Percentiles rank a stretch among this genome's conserved stretches.
Evolutionary conservation across 331 rosid species (phyloP).

Genomic region (Quercus tomentella): DNA sequence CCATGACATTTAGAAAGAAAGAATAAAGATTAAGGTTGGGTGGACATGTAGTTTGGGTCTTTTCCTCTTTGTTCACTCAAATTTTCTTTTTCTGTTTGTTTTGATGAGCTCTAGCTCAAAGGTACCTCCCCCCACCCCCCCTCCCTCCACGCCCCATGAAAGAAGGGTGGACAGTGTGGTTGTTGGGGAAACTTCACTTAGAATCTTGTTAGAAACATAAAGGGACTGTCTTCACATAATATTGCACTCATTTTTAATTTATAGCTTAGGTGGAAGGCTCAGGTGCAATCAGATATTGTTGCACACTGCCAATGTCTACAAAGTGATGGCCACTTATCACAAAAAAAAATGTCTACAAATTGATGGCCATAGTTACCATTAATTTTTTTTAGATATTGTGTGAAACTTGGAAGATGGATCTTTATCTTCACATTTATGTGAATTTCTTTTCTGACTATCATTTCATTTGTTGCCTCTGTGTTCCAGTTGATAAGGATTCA

Average conservation of each 20-base stretch:
- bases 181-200: neutral
- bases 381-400: conserved; percentile 1
- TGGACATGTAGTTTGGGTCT: neutral
- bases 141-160: neutral
- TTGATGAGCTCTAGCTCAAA: neutral
- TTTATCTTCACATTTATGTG: conserved; percentile 1
- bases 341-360: neutral
- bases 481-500: conserved; percentile 74
- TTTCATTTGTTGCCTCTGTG: conserved; percentile 17
- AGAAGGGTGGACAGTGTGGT: neutral
- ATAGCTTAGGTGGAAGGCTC: neutral
- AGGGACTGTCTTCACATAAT: neutral
- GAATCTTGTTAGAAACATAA: no score
- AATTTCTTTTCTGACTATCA: conserved; percentile 20
- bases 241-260: neutral
- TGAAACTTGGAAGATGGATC: neutral
- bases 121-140: no score
- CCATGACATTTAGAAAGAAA: neutral
- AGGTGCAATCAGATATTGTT: neutral
- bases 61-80: neutral
- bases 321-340: neutral
- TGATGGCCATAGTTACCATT: neutral
- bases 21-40: neutral
- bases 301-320: neutral
- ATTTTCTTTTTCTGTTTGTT: neutral